These are phyloP conservation scores for Globisporangium alternatum DNA, from an alignment of 352 stramenopile genomes.

Conservation along the genomic window DNA sequence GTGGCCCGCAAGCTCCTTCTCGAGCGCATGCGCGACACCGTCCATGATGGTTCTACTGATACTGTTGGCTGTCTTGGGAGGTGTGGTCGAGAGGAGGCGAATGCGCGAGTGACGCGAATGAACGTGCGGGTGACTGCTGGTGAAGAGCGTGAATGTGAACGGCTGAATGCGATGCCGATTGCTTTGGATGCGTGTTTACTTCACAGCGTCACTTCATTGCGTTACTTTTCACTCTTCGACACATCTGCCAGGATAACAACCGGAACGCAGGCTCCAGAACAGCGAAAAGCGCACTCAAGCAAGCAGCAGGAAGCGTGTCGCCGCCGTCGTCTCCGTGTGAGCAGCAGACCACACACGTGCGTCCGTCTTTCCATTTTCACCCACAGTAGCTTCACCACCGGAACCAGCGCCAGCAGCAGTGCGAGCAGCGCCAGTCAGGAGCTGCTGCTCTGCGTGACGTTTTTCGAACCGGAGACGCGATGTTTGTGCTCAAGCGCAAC, in stretches of 20 bases:
- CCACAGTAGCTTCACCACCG: too few species aligned
- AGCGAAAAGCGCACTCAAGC: neutral
- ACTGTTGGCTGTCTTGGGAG: neutral
- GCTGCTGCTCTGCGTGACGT: too few species aligned
- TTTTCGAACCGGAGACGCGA: neutral
- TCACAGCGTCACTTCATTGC: neutral
- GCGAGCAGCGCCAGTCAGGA: too few species aligned
- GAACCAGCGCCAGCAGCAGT: too few species aligned
- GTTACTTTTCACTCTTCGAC: neutral
- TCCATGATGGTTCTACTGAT: slow-evolving; percentile 4
- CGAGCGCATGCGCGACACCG: slow-evolving; percentile 5
- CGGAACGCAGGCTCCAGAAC: neutral
- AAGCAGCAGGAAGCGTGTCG: neutral
- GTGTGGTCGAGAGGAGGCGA: neutral
- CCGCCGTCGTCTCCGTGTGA: neutral
- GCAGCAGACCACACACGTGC: neutral
- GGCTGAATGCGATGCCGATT: neutral
- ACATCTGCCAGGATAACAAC: neutral
- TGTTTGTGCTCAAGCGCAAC: slow-evolving; percentile 4
- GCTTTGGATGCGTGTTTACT: neutral
- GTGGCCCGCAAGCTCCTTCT: slow-evolving; percentile 11
- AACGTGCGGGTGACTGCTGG: neutral
- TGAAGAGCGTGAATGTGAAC: neutral
- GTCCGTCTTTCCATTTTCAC: neutral
- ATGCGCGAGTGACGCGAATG: slow-evolving; percentile 1